Evolutionary conservation across 352 stramenopile species (phyloP).

Genomic region (Globisporangium echinulatum): DNA sequence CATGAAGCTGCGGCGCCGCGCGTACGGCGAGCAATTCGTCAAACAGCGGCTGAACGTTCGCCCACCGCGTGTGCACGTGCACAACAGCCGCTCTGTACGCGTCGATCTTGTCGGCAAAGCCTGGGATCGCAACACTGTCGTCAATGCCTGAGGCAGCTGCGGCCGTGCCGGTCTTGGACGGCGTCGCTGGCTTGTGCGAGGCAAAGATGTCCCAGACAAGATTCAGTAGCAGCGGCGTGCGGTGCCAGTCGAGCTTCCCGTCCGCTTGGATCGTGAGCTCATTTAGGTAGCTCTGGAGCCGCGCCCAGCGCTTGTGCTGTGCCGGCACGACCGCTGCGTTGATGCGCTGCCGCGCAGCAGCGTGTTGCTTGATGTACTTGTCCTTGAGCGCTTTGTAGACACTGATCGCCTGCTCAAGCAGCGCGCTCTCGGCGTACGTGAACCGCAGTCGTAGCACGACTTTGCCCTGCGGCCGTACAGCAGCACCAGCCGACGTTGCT

Average conservation of each 20-base stretch:
- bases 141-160: constrained; percentile 4
- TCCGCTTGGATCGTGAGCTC: constrained; percentile 34
- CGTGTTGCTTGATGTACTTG: constrained; percentile 54
- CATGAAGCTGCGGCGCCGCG: constrained; percentile 38
- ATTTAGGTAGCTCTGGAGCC: constrained; percentile 47
- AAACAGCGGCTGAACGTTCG: constrained; percentile 55
- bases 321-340: constrained; percentile 56
- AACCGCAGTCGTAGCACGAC: constrained; percentile 43
- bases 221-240: constrained; percentile 51
- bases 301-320: constrained; percentile 55
- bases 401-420: constrained; percentile 57
- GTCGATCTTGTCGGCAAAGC: constrained; percentile 26
- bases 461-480: constrained; percentile 19
- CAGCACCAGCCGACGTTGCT: not conserved
- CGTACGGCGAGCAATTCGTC: constrained; percentile 61
- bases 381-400: constrained; percentile 59
- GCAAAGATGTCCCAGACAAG: constrained; percentile 74
- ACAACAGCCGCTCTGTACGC: constrained; percentile 46
- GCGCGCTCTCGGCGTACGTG: constrained; percentile 47
- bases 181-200: constrained; percentile 19
- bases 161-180: not conserved
- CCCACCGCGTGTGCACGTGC: constrained; percentile 57
- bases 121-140: constrained; percentile 26
- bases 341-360: constrained; percentile 42
- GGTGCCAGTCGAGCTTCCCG: constrained; percentile 59